phyloP scores from a whole-genome alignment of 768 basidiomycete species.

The Kwoniella newhampshirensis region DNA sequence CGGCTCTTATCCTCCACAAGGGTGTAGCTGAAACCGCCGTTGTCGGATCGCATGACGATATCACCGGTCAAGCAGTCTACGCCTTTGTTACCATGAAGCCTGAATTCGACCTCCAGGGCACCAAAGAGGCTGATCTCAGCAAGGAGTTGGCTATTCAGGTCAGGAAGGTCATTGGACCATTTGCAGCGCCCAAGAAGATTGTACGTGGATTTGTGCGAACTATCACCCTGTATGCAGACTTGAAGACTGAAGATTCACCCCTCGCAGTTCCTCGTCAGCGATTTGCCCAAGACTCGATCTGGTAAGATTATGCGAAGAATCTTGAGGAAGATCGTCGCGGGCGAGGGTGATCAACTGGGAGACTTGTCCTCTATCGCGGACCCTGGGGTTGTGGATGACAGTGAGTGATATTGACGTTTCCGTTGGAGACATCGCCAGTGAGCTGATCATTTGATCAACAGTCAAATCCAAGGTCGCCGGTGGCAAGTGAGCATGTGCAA shows the following conservation, averaged over 20 bases:
- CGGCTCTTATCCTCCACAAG: constrained; percentile 87
- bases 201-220: constrained; percentile 57
- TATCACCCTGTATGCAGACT: too few relatives aligned
- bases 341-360: constrained; percentile 79
- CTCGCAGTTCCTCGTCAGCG: constrained; percentile 53
- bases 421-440: too few relatives aligned
- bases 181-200: constrained; percentile 94
- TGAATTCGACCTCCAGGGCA: constrained; percentile 74
- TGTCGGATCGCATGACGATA: constrained; percentile 52
- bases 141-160: constrained; percentile 95
- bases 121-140: constrained; percentile 66
- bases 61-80: constrained; percentile 66
- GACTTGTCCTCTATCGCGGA: constrained; percentile 93
- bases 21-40: constrained; percentile 94
- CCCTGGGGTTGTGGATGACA: constrained; percentile 76
- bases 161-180: constrained; percentile 95
- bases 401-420: constrained; percentile 27
- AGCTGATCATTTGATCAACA: too few relatives aligned
- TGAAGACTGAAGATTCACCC: neutral
- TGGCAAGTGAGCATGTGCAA: too few relatives aligned
- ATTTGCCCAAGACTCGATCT: constrained; percentile 90
- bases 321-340: constrained; percentile 86
- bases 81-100: constrained; percentile 94
- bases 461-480: too few relatives aligned
- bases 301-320: constrained; percentile 97